Evolutionary conservation across 371 early-diverging fungal genomes (phyloP), one percentile per base, ranked within the genome.

Genomic region (Mortierella sp.): DNA sequence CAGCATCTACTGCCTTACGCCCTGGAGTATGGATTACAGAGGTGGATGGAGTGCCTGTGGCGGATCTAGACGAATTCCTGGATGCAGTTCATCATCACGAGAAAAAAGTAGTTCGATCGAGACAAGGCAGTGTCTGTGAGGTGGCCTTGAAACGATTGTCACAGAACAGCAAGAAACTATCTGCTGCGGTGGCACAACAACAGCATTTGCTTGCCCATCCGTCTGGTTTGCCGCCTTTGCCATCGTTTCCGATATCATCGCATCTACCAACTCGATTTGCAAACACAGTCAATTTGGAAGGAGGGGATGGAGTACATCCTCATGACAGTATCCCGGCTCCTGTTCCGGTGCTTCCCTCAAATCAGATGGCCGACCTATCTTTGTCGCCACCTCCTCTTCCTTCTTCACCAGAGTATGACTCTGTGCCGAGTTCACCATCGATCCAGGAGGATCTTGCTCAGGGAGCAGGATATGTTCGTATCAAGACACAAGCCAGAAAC

Each of bases 11-110:
- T 60, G 86, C 83, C 50, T 46, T 95, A 6, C 72, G 81, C 4
- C 87, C 87, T 0, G 86, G 87, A 16, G 84, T 91, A 26, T 93
- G 93, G 89, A 89, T 90, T 52, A 84, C 86, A 12, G 88, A 90
- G 60, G 81, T 90, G 19, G 83, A 87, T 60, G 90, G 88, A 15
- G 68, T 81, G 15, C 82, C 83, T 4, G 84, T 87, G 7, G 62
- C 67, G 5, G 79, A 85, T 51, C 61, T 90, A 51, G 84, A 87
- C 47, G 80, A 84, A 18, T 88, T 90, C 62, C 62, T 88, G 59
- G 72, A 83, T 4, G 87, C 86, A 0, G 85, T 87, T 18, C 84
- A 85, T 47, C 63, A 63, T 6, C 82, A 88, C 30, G 84, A 87
- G 68, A 68, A 69, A 43, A 81, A 68, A 46, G 79, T 80, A 28